Evolutionary conservation across 129 eudicot species (phyloP).

Genomic region (Flaveria linearis): DNA sequence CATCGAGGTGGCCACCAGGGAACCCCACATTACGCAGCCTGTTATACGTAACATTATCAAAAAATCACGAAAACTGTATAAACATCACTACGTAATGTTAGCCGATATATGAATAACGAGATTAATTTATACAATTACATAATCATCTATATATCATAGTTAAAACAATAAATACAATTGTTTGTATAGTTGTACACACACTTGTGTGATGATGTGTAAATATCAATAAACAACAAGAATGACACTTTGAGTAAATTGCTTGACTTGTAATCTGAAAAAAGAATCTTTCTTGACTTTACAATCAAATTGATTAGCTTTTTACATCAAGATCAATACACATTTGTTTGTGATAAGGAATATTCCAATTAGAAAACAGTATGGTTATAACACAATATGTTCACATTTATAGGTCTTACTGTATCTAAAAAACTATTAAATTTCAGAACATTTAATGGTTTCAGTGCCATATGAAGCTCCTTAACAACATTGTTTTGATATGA

Average conservation of each 20-base stretch:
- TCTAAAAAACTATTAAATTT: neutral
- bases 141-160: too few species aligned
- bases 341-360: conserved; percentile 33
- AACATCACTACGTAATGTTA: neutral
- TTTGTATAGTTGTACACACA: neutral
- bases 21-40: too few species aligned
- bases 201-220: neutral
- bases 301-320: conserved; percentile 26
- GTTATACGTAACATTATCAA: too few species aligned
- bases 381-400: neutral
- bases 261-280: conserved; percentile 27
- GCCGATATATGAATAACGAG: neutral
- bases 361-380: neutral
- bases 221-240: conserved; percentile 3
- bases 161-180: neutral
- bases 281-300: conserved; percentile 22
- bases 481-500: conserved; percentile 4
- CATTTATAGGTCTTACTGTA: neutral
- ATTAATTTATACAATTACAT: neutral
- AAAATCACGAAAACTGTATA: neutral
- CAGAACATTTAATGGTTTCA: conserved; percentile 17
- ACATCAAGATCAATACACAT: conserved; percentile 22
- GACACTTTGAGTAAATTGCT: conserved; percentile 3
- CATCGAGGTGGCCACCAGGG: too few species aligned
- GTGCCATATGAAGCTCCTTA: conserved; percentile 4